Evolutionary conservation across 495 filamentous ascomycete genomes (phyloP), one percentile per base, ranked within the genome.

Genomic region (Talaromyces wortmannii): DNA sequence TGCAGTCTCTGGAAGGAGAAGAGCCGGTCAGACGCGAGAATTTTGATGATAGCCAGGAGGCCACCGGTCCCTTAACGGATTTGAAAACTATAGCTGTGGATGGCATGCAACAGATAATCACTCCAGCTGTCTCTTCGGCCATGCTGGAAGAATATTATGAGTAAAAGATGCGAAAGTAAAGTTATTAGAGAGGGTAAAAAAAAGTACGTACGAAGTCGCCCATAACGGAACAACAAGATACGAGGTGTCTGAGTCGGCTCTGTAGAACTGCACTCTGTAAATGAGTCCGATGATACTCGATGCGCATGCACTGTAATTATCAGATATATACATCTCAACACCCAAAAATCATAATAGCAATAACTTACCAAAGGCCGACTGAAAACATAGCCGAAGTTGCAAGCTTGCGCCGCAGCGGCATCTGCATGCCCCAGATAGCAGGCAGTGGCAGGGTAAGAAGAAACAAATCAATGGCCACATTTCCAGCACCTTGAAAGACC

Each of bases 381-480:
- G 54, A 43, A 44, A 63, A 59, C 29, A 63, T 57, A 16, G 56
- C 56, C 13, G 53, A 42, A 0, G 61, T 50, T 11, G 13, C 56
- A 17, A 63, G 8, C 32, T 59, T 61, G 31, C 45, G 47, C 5
- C 59, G 58, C 12, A 52, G 16, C 8, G 59, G 42, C 11, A 59
- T 45, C 11, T 61, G 59, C 48, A 61, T 30, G 3, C 8, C n/a
- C 56, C 60, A 57, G 7, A 57, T 56, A 7, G 59, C 59, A 31
- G 59, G 62, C 13, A 64, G 32, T 32, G 62, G 62, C 8, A 64
- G 45, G 31, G 59, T 49, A n/a, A 64, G 31, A 15, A 64, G 48
- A 44, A 61, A 64, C 7, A 64, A 31, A 32, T 64, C 62, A 51
- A 57, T 64, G 7, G 57, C 11, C 6, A 62, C 50, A 43, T 52